Evolutionary conservation across 1,284 basidiomycete genomes (phyloP), one percentile per base, ranked within the genome.

Genomic region (Ceratobasidium sp.): DNA sequence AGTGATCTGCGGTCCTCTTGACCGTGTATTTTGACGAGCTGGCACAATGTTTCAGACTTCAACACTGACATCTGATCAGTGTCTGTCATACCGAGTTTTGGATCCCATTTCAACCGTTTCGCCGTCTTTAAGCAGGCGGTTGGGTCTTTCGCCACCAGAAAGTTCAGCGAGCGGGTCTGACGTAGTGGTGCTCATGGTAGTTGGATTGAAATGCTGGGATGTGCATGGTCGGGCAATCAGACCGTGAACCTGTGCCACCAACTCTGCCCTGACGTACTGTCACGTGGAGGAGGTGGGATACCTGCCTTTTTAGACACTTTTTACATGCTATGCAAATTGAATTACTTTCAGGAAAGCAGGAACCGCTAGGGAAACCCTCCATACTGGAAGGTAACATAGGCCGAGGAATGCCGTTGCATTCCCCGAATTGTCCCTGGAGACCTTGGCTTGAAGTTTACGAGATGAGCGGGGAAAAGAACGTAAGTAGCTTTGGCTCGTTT

Each of bases 1-100:
- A 70, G 41, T 70, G 67, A 30, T 50, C 30, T 21, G 18, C 34
- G n/a, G 67, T 70, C 23, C 67, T 32, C 45, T 70, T 70, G 39
- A 48, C 26, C 12, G 67, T 70, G 32, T 70, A 70, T 50, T 70
- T 70, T 30, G 67, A 70, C 18, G 61, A 50, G 39, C 46, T 70
- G 32, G 18, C n/a, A 1, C 9, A n/a, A n/a, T 3, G 39, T 69
- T 64, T 50, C 46, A 52, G 32, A 32, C 2, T 18, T 58, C 55
- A 58, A 58, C 34, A n/a, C 21, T 12, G 34, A 58, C 34, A 32
- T 8, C 1, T 14, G 4, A 12, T 21, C 5, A 28, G 48, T 8
- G 6, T n/a, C 18, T n/a, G 12, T 21, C 67, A 21, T 32, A 70
- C 67, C 67, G 21, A 18, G 53, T 41, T 28, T 39, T 36, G 21